These are phyloP conservation scores for Plantago lanceolata DNA, from an alignment of 305 asterid species.

Conservation along the genomic window DNA sequence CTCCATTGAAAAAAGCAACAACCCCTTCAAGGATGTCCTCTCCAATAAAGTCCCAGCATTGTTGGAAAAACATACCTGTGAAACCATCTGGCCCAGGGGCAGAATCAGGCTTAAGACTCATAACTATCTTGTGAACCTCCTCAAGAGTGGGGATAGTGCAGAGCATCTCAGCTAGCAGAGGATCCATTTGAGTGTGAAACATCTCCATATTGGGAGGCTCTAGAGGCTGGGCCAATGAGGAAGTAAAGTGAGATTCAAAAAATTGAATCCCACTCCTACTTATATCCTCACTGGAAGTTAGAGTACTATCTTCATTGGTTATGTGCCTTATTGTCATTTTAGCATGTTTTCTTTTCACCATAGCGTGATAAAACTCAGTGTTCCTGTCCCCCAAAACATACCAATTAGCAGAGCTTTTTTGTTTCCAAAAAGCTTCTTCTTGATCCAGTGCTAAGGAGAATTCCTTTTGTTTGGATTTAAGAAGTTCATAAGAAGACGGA, in stretches of 20 bases:
- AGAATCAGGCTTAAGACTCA: not conserved
- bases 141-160: no score
- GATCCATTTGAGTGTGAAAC: not conserved
- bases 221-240: no score
- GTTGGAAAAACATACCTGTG: not conserved
- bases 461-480: not conserved
- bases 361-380: not conserved
- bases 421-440: not conserved
- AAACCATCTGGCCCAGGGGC: not conserved
- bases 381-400: not conserved
- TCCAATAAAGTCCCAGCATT: not conserved
- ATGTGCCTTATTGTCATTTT: not conserved
- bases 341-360: not conserved
- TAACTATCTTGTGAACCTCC: no score
- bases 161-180: no score
- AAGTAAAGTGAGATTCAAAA: no score
- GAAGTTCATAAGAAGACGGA: not conserved
- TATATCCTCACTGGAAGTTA: not conserved
- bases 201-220: not conserved
- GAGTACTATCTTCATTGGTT: not conserved
- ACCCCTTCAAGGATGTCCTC: not conserved
- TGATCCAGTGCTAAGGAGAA: no score
- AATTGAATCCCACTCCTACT: no score
- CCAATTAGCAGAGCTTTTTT: not conserved
- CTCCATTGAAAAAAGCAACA: not conserved